Evolutionary conservation across 306 rosid species (phyloP).

Genomic region (Gastrolobium bilobum): DNA sequence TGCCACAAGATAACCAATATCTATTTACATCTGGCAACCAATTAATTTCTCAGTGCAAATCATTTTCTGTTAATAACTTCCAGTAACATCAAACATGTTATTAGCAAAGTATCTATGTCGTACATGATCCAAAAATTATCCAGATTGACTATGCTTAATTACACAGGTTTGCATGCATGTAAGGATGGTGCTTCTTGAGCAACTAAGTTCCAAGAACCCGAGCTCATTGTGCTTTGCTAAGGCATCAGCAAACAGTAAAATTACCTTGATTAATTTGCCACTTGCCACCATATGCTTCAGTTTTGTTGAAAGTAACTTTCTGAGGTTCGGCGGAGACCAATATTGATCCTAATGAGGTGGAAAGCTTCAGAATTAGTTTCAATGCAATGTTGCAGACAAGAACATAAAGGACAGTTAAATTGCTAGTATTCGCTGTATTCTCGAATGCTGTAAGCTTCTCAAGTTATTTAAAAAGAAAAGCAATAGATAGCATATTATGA

Average conservation of each 20-base stretch:
- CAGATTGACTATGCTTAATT: slow-evolving; percentile 1
- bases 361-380: slow-evolving; percentile 42
- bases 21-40: neutral
- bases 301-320: slow-evolving; percentile 75
- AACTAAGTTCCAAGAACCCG: slow-evolving; percentile 40
- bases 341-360: slow-evolving; percentile 70
- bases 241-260: slow-evolving; percentile 31
- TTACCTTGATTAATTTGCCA: slow-evolving; percentile 89
- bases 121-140: slow-evolving; percentile 33
- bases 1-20: neutral
- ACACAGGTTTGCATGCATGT: slow-evolving; percentile 24
- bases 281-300: slow-evolving; percentile 83
- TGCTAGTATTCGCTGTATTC: neutral
- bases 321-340: slow-evolving; percentile 80
- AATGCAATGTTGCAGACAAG: slow-evolving; percentile 36
- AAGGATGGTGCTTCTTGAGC: slow-evolving; percentile 26
- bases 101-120: slow-evolving; percentile 7
- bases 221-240: neutral
- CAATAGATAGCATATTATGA: slow-evolving; percentile 32
- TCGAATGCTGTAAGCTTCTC: slow-evolving; percentile 18
- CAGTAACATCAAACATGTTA: slow-evolving; percentile 5
- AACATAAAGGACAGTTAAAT: neutral
- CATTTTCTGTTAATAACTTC: slow-evolving; percentile 7
- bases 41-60: neutral
- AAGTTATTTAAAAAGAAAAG: slow-evolving; percentile 26